phyloP scores from a whole-genome alignment of 1,284 basidiomycete genomes.

The Moesziomyces globuligerus region DNA sequence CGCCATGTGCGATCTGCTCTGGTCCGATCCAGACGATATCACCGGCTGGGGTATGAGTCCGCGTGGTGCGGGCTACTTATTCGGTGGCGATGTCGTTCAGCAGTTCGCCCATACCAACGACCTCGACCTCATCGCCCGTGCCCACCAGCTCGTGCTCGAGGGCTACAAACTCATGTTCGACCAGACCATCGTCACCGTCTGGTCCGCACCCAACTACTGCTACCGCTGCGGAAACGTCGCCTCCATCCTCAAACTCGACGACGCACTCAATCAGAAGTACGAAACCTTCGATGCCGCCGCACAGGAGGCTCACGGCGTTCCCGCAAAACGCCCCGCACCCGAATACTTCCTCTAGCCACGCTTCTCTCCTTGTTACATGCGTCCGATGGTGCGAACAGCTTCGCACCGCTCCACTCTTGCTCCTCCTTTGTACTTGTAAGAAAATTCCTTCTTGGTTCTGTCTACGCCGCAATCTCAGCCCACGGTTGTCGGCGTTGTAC shows the following conservation, averaged over 20 bases:
- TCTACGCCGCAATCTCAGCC: slow-evolving; percentile 4
- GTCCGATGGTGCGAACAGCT: too few relatives aligned
- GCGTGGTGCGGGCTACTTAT: slow-evolving; percentile 92
- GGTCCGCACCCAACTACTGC: slow-evolving; percentile 98
- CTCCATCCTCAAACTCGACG: slow-evolving; percentile 63
- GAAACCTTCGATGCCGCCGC: slow-evolving; percentile 62
- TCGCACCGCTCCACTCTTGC: too few relatives aligned
- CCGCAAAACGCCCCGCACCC: slow-evolving; percentile 60
- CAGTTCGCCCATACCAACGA: slow-evolving; percentile 88
- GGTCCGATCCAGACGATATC: slow-evolving; percentile 90
- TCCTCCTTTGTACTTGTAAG: slow-evolving; percentile 15
- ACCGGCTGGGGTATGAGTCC: slow-evolving; percentile 86
- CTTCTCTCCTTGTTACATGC: not conserved
- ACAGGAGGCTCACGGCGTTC: slow-evolving; percentile 61
- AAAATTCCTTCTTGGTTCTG: slow-evolving; percentile 1
- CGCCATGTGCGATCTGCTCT: slow-evolving; percentile 96
- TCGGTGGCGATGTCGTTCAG: slow-evolving; percentile 91
- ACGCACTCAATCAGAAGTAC: slow-evolving; percentile 65
- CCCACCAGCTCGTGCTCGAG: slow-evolving; percentile 96
- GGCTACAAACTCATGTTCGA: slow-evolving; percentile 99
- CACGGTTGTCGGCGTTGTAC: not conserved
- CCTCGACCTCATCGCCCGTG: slow-evolving; percentile 93
- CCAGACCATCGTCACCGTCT: slow-evolving; percentile 92
- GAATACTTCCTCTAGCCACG: slow-evolving; percentile 60
- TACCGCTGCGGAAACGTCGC: slow-evolving; percentile 72